Conservation (phyloP, 345 rosid genomes). For the Ricinus communis region DNA sequence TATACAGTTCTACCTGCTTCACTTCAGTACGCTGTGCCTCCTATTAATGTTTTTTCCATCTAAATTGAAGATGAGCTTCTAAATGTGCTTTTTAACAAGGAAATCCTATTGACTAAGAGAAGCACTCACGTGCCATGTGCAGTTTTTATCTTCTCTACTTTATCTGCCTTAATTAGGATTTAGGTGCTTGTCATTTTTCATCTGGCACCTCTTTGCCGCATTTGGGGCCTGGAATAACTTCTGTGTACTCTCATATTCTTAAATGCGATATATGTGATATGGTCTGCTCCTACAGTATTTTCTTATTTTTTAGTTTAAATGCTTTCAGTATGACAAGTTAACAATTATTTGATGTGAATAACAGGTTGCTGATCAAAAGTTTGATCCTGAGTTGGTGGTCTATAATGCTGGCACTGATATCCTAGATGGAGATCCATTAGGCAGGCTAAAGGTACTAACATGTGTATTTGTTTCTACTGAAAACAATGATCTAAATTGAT, state of each 20-base stretch:
- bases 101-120: neutral
- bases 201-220: neutral
- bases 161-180: neutral
- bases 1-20: slow-evolving; percentile 24
- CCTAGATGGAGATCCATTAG: slow-evolving; percentile 94
- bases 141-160: neutral
- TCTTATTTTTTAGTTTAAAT: neutral
- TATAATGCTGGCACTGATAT: slow-evolving; percentile 98
- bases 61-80: neutral
- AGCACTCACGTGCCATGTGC: neutral
- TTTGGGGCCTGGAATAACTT: neutral
- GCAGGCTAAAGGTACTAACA: slow-evolving; percentile 62
- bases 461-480: neutral
- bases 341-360: slow-evolving; percentile 15
- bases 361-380: slow-evolving; percentile 67
- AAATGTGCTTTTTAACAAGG: neutral
- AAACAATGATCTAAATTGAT: neutral
- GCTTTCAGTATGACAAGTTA: neutral
- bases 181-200: neutral
- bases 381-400: slow-evolving; percentile 72
- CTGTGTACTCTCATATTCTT: neutral
- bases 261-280: neutral
- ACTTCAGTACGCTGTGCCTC: slow-evolving; percentile 7
- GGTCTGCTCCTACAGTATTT: neutral
- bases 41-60: slow-evolving; percentile 3